Base-by-base conservation (phyloP, 2,329 filamentous ascomycete species). In the Dothidotthia symphoricarpi region DNA sequence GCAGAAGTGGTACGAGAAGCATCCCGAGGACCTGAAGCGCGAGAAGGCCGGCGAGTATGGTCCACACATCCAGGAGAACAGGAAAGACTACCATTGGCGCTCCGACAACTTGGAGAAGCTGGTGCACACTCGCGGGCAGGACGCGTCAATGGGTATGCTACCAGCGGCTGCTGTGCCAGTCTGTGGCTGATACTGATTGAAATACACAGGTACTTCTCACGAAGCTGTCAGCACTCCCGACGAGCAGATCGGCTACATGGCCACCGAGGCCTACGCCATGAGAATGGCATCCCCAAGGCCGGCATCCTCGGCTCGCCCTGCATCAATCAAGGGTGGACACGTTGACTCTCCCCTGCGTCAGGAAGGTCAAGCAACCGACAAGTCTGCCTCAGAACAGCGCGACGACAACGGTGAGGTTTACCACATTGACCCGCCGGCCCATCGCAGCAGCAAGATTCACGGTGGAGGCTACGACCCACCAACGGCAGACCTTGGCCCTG, bases 61-160 rank as follows among this genome's bases (percentile, higher is more conserved):
- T 35, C 74, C 76, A 27, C 76, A 75, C 24, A 74, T 80, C 43
- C 74, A 75, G 39, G 77, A 76, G 33, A 77, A 77, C 19, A 74
- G 81, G 33, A 78, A 78, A 25, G 86, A 93, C 61, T 94, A 85
- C 71, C 87, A 88, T 39, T 78, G 95, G 81, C 93, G 86, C 68
- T 90, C 86, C 56, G 86, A 88, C 28, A 87, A 95, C 59, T 71
- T 97, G 53, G 95, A 95, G 69, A 89, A 86, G 70, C 83, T 97
- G 51, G 89, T 97, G 40, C 80, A 83, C 47, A 88, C 84, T 25
- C 78, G 69, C 24, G 69, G 63, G 33, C 70, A 63, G 35, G 75
- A 74, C 16, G 56, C 72, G 51, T 75, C 75, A 36, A 63, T 75
- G 55, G 76, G 79, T 82, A 68, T 58, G 73, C 57, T 43, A 41